phyloP scores from a whole-genome alignment of 1,139 yeast genomes.

The Lodderomyces oxycetoniae region DNA sequence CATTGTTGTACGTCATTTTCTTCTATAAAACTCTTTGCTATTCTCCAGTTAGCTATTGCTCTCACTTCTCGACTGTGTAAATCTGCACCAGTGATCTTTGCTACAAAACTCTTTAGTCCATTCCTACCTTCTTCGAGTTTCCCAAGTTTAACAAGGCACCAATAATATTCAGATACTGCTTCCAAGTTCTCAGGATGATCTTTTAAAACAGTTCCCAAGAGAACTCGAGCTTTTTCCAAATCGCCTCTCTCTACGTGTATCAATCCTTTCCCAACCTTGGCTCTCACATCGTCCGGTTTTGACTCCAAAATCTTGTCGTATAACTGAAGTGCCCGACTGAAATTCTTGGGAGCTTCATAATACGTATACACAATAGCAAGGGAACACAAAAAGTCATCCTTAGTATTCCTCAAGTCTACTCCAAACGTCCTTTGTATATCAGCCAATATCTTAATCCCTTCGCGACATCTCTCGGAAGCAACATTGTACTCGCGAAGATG shows the following conservation, averaged over 20 bases:
- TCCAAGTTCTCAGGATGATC: conserved; percentile 51
- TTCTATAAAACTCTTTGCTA: conserved; percentile 53
- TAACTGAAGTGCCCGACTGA: conserved; percentile 63
- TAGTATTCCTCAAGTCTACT: conserved; percentile 45
- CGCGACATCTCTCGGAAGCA: conserved; percentile 57
- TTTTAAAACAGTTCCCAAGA: conserved; percentile 49
- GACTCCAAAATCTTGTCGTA: conserved; percentile 57
- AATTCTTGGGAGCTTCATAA: conserved; percentile 87
- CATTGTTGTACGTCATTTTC: conserved; percentile 32
- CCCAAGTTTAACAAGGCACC: conserved; percentile 66
- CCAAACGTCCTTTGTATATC: conserved; percentile 45
- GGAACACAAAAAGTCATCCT: conserved; percentile 56
- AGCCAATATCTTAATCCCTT: conserved; percentile 57
- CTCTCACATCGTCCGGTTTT: conserved; percentile 46
- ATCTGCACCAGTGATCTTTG: conserved; percentile 45
- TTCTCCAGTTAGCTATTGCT: conserved; percentile 65
- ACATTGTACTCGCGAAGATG: conserved; percentile 59
- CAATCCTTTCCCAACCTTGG: conserved; percentile 78
- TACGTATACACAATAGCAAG: conserved; percentile 78
- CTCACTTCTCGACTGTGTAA: conserved; percentile 49
- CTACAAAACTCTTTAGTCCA: conserved; percentile 42
- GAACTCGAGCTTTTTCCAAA: conserved; percentile 45
- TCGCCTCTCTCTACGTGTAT: conserved; percentile 66
- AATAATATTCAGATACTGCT: conserved; percentile 68
- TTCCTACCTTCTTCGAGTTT: conserved; percentile 51